Evolutionary conservation across 805 yeast genomes (phyloP).

Genomic region (Myxozyma neglecta): DNA sequence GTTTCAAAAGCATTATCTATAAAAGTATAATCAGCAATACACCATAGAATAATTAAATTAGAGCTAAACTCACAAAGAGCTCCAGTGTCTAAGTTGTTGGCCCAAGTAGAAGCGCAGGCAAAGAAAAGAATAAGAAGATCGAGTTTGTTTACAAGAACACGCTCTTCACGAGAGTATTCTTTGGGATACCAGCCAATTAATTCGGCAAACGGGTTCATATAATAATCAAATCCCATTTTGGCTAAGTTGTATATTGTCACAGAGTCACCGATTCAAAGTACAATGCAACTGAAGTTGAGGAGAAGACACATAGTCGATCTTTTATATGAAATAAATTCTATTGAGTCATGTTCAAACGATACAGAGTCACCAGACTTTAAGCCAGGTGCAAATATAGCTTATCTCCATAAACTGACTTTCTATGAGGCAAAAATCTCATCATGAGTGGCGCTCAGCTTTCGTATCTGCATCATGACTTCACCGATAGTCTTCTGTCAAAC

Average conservation of each 20-base stretch:
- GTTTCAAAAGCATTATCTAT: slow-evolving; percentile 46
- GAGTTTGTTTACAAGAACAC: slow-evolving; percentile 26
- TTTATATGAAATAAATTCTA: too few relatives aligned
- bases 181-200: slow-evolving; percentile 29
- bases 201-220: slow-evolving; percentile 29
- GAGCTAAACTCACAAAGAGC: slow-evolving; percentile 20
- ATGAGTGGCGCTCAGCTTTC: too few relatives aligned
- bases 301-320: background rate
- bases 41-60: background rate
- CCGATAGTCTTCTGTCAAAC: too few relatives aligned
- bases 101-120: slow-evolving; percentile 28
- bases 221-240: slow-evolving; percentile 24
- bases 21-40: background rate
- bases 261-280: too few relatives aligned
- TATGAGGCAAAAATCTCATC: too few relatives aligned
- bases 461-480: too few relatives aligned
- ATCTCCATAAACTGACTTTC: too few relatives aligned
- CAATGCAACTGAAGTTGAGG: background rate
- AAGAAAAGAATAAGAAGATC: slow-evolving; percentile 23
- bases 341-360: too few relatives aligned
- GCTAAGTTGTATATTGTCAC: background rate
- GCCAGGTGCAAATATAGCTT: too few relatives aligned
- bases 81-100: slow-evolving; percentile 22
- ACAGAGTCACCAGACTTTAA: too few relatives aligned
- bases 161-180: slow-evolving; percentile 27